phyloP scores from a whole-genome alignment of 2,329 filamentous ascomycete species.

The Penicillium sp. region DNA sequence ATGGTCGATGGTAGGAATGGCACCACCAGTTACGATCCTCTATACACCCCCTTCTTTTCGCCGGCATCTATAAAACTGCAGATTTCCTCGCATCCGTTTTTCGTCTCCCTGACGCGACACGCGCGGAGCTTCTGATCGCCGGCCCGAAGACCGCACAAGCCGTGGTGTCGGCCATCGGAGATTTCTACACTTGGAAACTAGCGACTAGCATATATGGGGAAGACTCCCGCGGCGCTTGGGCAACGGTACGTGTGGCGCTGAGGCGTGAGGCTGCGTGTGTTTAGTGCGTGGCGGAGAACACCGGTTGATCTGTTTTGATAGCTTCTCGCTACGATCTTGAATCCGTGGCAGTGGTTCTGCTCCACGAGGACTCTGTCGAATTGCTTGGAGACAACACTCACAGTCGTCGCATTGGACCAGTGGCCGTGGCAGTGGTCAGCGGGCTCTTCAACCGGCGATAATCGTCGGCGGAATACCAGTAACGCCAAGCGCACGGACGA shows the following conservation, averaged over 20 bases:
- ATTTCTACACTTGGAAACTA: constrained; percentile 86
- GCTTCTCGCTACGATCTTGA: constrained; percentile 69
- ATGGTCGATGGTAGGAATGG: constrained; percentile 73
- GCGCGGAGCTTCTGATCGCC: constrained; percentile 65
- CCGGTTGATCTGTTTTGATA: constrained; percentile 39
- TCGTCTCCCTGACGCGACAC: constrained; percentile 53
- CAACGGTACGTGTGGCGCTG: constrained; percentile 56
- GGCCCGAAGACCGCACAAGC: constrained; percentile 76
- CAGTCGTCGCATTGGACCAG: constrained; percentile 70
- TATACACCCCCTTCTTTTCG: constrained; percentile 85
- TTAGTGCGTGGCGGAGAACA: not conserved
- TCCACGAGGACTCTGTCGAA: constrained; percentile 93
- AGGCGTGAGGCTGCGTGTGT: not conserved
- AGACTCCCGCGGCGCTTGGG: constrained; percentile 61
- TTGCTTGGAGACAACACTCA: constrained; percentile 85
- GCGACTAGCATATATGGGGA: constrained; percentile 69
- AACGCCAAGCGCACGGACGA: constrained; percentile 12
- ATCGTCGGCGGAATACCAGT: constrained; percentile 4
- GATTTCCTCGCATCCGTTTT: constrained; percentile 57
- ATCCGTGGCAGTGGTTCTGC: constrained; percentile 96
- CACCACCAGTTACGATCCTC: constrained; percentile 80
- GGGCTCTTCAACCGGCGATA: constrained; percentile 39
- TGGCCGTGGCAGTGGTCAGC: constrained; percentile 80
- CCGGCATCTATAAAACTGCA: constrained; percentile 65
- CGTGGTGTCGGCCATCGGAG: constrained; percentile 69